Conservation (phyloP, 768 basidiomycete genomes). For the Kwoniella botswanensis region DNA sequence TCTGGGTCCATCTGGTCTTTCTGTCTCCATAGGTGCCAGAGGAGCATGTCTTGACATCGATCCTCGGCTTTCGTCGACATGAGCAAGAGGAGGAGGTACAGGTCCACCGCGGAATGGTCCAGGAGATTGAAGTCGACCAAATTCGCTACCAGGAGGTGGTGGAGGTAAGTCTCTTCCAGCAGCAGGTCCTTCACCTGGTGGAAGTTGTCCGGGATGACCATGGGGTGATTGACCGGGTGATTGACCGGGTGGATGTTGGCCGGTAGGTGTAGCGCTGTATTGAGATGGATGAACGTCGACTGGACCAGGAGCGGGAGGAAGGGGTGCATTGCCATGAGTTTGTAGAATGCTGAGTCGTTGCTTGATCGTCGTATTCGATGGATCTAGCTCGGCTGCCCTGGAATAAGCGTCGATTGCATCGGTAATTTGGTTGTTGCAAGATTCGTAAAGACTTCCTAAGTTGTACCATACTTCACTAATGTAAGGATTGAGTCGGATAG, state of each 20-base stretch:
- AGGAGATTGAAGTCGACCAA: conserved; percentile 39
- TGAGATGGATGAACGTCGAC: conserved; percentile 96
- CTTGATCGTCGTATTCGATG: conserved; percentile 78
- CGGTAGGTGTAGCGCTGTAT: conserved; percentile 61
- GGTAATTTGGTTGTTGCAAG: conserved; percentile 97
- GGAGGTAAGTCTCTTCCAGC: conserved; percentile 50
- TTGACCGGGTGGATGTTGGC: conserved; percentile 17
- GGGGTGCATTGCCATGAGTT: conserved; percentile 75
- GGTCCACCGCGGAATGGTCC: conserved; percentile 55
- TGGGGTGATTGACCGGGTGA: conserved; percentile 37
- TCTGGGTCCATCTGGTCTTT: conserved; percentile 31
- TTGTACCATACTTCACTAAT: conserved; percentile 96
- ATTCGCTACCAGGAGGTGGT: conserved; percentile 46
- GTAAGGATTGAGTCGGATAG: conserved; percentile 98
- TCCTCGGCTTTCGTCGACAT: conserved; percentile 52
- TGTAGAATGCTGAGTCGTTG: conserved; percentile 77
- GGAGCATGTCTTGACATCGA: conserved; percentile 52
- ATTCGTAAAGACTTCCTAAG: conserved; percentile 93
- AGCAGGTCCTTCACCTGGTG: conserved; percentile 23
- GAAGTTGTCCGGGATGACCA: conserved; percentile 38
- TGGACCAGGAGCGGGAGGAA: conserved; percentile 85
- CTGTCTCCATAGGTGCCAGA: conserved; percentile 55
- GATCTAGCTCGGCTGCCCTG: conserved; percentile 91
- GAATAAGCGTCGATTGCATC: conserved; percentile 99
- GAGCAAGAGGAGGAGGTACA: conserved; percentile 51